These are phyloP conservation scores for Solanum chilense DNA, from an alignment of 257 asterid genomes.

Conservation along the genomic window DNA sequence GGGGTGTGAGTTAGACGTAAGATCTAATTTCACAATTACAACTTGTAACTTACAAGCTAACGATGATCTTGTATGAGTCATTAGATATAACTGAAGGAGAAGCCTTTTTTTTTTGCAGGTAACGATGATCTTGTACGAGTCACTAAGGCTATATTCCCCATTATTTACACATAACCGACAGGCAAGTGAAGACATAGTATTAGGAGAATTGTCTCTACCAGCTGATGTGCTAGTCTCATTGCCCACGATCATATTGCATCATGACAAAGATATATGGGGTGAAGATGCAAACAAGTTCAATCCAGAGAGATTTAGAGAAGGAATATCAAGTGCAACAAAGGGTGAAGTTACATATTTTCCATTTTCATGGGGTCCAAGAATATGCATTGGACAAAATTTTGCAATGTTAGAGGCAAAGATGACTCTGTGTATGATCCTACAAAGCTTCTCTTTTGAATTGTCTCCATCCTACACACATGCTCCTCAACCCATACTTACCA, in stretches of 20 bases:
- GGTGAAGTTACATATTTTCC: not conserved
- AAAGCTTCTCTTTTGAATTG: slow-evolving; percentile 14
- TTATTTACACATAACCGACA: not conserved
- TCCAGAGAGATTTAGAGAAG: not conserved
- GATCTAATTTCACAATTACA: too few relatives aligned
- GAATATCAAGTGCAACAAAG: not conserved
- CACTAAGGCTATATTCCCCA: not conserved
- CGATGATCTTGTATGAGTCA: too few relatives aligned
- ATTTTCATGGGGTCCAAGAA: slow-evolving; percentile 27
- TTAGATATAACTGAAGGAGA: not conserved
- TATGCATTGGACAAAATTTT: slow-evolving; percentile 26
- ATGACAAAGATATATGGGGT: not conserved
- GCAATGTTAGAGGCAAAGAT: slow-evolving; percentile 21
- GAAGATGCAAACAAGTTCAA: not conserved
- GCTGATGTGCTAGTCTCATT: not conserved
- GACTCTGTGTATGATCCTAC: slow-evolving; percentile 23
- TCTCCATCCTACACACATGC: slow-evolving; percentile 28
- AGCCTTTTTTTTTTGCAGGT: not conserved
- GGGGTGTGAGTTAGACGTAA: too few relatives aligned
- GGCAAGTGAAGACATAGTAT: not conserved
- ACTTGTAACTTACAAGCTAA: too few relatives aligned
- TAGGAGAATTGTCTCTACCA: not conserved
- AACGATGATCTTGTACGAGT: not conserved
- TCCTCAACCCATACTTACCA: slow-evolving; percentile 1
- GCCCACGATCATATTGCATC: not conserved